Evolutionary conservation across 2,329 filamentous ascomycete species (phyloP).

Genomic region (Paraphaeosphaeria minitans): DNA sequence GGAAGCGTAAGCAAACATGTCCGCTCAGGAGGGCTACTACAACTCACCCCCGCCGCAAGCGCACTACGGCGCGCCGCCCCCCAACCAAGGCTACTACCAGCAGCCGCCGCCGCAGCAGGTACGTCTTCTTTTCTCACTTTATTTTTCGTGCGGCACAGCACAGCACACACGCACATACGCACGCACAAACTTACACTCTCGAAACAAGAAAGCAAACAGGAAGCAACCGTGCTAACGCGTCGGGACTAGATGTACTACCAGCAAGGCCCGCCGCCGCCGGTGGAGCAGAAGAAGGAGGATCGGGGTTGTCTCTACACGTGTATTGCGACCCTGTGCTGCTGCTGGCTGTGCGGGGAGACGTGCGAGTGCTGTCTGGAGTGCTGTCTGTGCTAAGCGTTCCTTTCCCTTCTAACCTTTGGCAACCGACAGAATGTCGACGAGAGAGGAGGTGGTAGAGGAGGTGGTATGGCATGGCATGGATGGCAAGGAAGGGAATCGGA

Average conservation of each 20-base stretch:
- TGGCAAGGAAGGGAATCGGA: no score
- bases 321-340: constrained; percentile 45
- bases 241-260: constrained; percentile 40
- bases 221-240: background rate
- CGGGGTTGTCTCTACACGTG: constrained; percentile 40
- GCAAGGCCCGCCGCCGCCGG: constrained; percentile 30
- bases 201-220: no score
- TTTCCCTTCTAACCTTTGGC: no score
- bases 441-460: background rate
- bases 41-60: constrained; percentile 13
- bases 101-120: constrained; percentile 39
- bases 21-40: constrained; percentile 24
- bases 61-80: constrained; percentile 31
- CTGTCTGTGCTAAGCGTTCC: constrained; percentile 29
- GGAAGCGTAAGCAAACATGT: constrained; percentile 19
- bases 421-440: no score
- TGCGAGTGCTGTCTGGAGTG: constrained; percentile 45
- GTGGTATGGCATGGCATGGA: no score
- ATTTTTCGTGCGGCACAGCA: background rate
- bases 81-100: constrained; percentile 22
- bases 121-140: constrained; percentile 4
- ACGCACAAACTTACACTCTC: no score
- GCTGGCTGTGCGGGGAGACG: constrained; percentile 43
- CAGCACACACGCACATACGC: no score
- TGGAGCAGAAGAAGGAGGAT: constrained; percentile 38